These are phyloP conservation scores for Curvularia sp. DNA, from an alignment of 2,329 filamentous ascomycete genomes.

Conservation along the genomic window DNA sequence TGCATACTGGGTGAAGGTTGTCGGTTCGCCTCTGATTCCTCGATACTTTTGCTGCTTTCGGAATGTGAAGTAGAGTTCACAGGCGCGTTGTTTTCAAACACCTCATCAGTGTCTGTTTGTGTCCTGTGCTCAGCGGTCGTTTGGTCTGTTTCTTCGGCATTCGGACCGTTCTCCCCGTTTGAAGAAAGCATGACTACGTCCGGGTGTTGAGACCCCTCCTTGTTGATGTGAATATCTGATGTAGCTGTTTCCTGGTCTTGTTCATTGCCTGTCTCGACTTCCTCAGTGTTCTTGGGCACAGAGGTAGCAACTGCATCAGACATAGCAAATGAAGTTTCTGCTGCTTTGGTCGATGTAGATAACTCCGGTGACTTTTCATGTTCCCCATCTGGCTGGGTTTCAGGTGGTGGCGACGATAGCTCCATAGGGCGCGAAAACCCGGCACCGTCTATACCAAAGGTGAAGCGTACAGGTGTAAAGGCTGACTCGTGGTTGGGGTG, in stretches of 20 bases:
- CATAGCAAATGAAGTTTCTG: constrained; percentile 1
- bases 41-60: background rate
- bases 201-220: background rate
- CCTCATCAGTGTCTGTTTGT: background rate
- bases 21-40: constrained; percentile 5
- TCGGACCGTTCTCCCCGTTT: constrained; percentile 1
- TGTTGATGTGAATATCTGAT: background rate
- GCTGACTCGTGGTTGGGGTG: constrained; percentile 46
- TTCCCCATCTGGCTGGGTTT: constrained; percentile 8
- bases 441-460: constrained; percentile 46
- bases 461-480: constrained; percentile 48
- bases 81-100: background rate
- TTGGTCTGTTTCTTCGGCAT: background rate
- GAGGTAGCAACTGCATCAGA: constrained; percentile 12
- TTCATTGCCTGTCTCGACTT: background rate
- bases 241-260: background rate
- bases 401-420: constrained; percentile 28
- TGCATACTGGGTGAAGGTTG: background rate
- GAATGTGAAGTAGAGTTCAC: background rate
- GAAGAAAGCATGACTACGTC: constrained; percentile 23
- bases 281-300: background rate
- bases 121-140: background rate
- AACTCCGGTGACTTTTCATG: background rate
- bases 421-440: constrained; percentile 33
- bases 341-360: background rate